phyloP scores from a whole-genome alignment of 352 stramenopile species.

The Pilasporangium apinafurcum region DNA sequence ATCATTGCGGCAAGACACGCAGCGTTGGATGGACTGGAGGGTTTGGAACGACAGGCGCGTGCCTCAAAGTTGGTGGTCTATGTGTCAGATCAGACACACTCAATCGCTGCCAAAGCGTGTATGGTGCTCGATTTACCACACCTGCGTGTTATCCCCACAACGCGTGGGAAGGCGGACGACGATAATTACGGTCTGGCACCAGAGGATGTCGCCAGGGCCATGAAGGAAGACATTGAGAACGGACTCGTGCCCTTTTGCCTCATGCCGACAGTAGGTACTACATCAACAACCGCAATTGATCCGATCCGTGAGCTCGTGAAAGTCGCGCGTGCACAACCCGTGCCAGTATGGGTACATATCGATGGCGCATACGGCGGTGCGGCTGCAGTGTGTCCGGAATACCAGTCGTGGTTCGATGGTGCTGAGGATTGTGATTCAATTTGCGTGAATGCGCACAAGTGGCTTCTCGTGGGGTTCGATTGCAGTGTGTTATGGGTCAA shows the following conservation, averaged over 20 bases:
- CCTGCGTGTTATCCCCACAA: slow-evolving; percentile 42
- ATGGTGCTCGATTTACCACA: slow-evolving; percentile 61
- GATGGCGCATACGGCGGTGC: slow-evolving; percentile 60
- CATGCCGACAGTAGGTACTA: slow-evolving; percentile 58
- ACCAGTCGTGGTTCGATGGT: slow-evolving; percentile 37
- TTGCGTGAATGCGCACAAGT: slow-evolving; percentile 75
- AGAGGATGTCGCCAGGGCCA: slow-evolving; percentile 34
- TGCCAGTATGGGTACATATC: slow-evolving; percentile 53
- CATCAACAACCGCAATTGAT: slow-evolving; percentile 53
- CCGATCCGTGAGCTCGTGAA: slow-evolving; percentile 27
- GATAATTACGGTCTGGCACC: slow-evolving; percentile 50
- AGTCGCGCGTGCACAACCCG: slow-evolving; percentile 26
- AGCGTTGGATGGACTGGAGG: slow-evolving; percentile 26
- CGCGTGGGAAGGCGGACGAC: slow-evolving; percentile 26
- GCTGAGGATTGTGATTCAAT: slow-evolving; percentile 59
- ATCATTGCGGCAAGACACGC: slow-evolving; percentile 32
- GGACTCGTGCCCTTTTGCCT: slow-evolving; percentile 56
- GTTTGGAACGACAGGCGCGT: slow-evolving; percentile 18
- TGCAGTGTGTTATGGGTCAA: slow-evolving; percentile 61
- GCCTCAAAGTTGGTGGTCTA: slow-evolving; percentile 48
- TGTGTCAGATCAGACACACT: slow-evolving; percentile 66
- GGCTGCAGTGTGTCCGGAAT: slow-evolving; percentile 46
- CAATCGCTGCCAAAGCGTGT: slow-evolving; percentile 56
- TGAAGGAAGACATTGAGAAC: slow-evolving; percentile 39
- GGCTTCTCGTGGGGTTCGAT: slow-evolving; percentile 62